Evolutionary conservation across 2,329 filamentous ascomycete species (phyloP).

Genomic region (Penicillium thymicola): DNA sequence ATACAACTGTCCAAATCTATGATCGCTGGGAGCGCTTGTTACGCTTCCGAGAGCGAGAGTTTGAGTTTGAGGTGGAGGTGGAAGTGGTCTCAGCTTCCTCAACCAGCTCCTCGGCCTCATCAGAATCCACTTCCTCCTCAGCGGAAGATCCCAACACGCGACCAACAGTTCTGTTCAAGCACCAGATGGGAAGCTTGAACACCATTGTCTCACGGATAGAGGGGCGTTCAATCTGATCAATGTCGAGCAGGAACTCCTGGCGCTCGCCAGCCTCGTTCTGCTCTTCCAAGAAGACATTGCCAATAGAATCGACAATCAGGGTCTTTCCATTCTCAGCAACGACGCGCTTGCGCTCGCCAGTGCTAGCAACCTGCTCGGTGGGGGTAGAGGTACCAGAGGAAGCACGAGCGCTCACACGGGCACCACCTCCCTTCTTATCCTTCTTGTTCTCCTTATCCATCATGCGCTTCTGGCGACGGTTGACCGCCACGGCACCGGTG

Average conservation of each 20-base stretch:
- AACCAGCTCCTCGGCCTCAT: conserved; percentile 19
- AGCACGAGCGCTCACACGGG: conserved; percentile 26
- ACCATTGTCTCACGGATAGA: conserved; percentile 79
- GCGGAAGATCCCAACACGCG: conserved; percentile 24
- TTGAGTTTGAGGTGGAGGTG: conserved; percentile 25
- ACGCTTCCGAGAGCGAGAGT: conserved; percentile 24
- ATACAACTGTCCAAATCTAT: conserved; percentile 6
- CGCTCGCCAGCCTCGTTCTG: conserved; percentile 80
- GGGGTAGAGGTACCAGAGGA: conserved; percentile 53
- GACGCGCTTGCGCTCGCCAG: conserved; percentile 79
- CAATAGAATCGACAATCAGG: conserved; percentile 83
- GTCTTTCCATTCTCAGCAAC: conserved; percentile 94
- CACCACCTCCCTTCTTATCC: conserved; percentile 56
- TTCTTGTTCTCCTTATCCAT: conserved; percentile 76
- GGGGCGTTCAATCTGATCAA: conserved; percentile 76
- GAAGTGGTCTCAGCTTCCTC: conserved; percentile 28
- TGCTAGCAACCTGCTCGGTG: conserved; percentile 52
- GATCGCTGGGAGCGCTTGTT: conserved; percentile 31
- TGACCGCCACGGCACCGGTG: conserved; percentile 59
- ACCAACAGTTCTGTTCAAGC: conserved; percentile 53
- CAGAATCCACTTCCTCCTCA: conserved; percentile 20
- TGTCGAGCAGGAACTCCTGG: conserved; percentile 81
- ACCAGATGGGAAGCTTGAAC: conserved; percentile 71
- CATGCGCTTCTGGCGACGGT: conserved; percentile 81
- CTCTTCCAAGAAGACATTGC: conserved; percentile 94